phyloP scores from a whole-genome alignment of 345 rosid species.

The Camelina sativa region DNA sequence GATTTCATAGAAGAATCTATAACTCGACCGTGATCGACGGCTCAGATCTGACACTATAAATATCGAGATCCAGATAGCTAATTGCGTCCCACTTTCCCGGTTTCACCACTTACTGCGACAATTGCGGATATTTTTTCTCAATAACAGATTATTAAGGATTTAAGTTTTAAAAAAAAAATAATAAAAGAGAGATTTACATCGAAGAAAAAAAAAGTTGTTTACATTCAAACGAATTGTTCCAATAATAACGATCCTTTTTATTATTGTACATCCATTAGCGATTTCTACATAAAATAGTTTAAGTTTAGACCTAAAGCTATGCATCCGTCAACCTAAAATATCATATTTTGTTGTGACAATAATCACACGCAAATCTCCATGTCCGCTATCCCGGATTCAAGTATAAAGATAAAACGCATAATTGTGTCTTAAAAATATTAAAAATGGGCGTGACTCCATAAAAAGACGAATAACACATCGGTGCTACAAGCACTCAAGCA shows the following conservation, averaged over 20 bases:
- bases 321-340: conserved; percentile 1
- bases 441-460: conserved; percentile 21
- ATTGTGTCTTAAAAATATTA: background rate
- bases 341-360: conserved; percentile 11
- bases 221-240: background rate
- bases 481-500: conserved; percentile 34
- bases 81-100: conserved; percentile 2
- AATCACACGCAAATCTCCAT: conserved; percentile 13
- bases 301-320: background rate
- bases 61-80: background rate
- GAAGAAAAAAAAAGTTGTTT: background rate
- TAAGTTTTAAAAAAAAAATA: background rate
- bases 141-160: background rate
- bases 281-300: background rate
- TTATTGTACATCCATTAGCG: background rate
- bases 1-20: background rate
- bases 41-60: conserved; percentile 16
- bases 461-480: conserved; percentile 17
- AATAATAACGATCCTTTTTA: background rate
- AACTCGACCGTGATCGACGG: conserved; percentile 17
- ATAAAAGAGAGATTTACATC: background rate
- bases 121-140: background rate
- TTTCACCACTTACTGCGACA: conserved; percentile 23
- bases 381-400: background rate
- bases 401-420: background rate